Evolutionary conservation across 208 protist genomes (phyloP).

Genomic region (Trypanosoma boissoni): DNA sequence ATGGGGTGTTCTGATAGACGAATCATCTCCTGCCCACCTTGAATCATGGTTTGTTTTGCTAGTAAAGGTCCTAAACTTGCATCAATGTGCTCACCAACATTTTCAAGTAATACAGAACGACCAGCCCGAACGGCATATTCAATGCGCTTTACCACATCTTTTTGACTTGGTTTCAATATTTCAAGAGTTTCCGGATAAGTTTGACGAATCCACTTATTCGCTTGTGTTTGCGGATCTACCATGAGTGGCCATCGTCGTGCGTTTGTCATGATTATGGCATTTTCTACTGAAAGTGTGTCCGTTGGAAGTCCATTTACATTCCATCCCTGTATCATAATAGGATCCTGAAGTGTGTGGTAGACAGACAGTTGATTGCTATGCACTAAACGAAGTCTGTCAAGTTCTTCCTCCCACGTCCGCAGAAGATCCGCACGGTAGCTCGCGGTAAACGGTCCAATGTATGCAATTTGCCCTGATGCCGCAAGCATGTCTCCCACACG

Average conservation of each 20-base stretch:
- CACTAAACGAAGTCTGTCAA: slow-evolving; percentile 70
- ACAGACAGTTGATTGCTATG: slow-evolving; percentile 88
- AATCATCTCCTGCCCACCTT: slow-evolving; percentile 94
- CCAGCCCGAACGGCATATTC: slow-evolving; percentile 94
- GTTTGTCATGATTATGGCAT: slow-evolving; percentile 95
- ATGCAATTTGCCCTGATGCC: slow-evolving; percentile 95
- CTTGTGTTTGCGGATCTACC: slow-evolving; percentile 98
- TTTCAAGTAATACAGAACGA: slow-evolving; percentile 96
- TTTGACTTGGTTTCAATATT: slow-evolving; percentile 94
- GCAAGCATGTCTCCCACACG: slow-evolving; percentile 96
- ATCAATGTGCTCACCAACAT: slow-evolving; percentile 95
- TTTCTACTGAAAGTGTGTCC: slow-evolving; percentile 96
- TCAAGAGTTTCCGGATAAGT: slow-evolving; percentile 95
- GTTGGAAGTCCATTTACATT: slow-evolving; percentile 94
- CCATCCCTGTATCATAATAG: slow-evolving; percentile 94
- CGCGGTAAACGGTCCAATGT: slow-evolving; percentile 96
- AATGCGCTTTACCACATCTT: slow-evolving; percentile 95
- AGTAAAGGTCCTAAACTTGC: slow-evolving; percentile 96
- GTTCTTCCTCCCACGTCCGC: slow-evolving; percentile 75
- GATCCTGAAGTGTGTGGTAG: slow-evolving; percentile 92
- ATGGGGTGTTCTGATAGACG: slow-evolving; percentile 96
- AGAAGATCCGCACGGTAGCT: slow-evolving; percentile 89
- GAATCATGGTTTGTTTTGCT: slow-evolving; percentile 92
- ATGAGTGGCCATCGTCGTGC: slow-evolving; percentile 97
- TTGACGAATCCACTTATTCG: slow-evolving; percentile 97